Evolutionary conservation across 495 filamentous ascomycete species (phyloP).

Genomic region (Hypoxylon fuscum): DNA sequence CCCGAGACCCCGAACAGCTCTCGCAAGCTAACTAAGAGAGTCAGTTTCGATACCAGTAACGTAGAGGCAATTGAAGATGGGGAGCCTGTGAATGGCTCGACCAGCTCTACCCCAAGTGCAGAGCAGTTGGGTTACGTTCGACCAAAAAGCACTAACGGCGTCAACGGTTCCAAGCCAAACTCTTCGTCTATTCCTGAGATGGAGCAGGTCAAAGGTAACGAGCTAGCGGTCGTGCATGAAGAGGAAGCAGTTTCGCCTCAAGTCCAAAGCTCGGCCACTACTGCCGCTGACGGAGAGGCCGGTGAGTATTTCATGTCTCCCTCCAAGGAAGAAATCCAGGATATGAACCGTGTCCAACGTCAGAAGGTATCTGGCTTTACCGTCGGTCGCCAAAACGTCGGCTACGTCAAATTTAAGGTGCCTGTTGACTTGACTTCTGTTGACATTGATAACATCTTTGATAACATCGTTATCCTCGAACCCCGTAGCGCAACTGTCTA

Average conservation of each 20-base stretch:
- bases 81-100: slow-evolving; percentile 53
- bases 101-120: slow-evolving; percentile 57
- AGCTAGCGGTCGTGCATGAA: slow-evolving; percentile 82
- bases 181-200: slow-evolving; percentile 64
- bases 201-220: slow-evolving; percentile 76
- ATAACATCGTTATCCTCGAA: slow-evolving; percentile 74
- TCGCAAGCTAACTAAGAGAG: slow-evolving; percentile 78
- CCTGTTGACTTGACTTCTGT: slow-evolving; percentile 81
- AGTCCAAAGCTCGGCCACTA: slow-evolving; percentile 20
- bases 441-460: slow-evolving; percentile 75
- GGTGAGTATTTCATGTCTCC: slow-evolving; percentile 91
- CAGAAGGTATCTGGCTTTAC: slow-evolving; percentile 75
- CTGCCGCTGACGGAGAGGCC: slow-evolving; percentile 62
- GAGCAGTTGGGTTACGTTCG: slow-evolving; percentile 75
- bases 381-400: slow-evolving; percentile 82
- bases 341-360: slow-evolving; percentile 76
- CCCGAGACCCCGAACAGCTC: slow-evolving; percentile 57
- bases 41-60: slow-evolving; percentile 82
- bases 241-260: slow-evolving; percentile 59
- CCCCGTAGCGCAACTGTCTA: slow-evolving; percentile 88
- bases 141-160: slow-evolving; percentile 60
- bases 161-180: slow-evolving; percentile 57
- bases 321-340: slow-evolving; percentile 70
- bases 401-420: slow-evolving; percentile 79
- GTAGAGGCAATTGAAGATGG: slow-evolving; percentile 51